Evolutionary conservation across 306 rosid genomes (phyloP).

Genomic region (Cicer arietinum): DNA sequence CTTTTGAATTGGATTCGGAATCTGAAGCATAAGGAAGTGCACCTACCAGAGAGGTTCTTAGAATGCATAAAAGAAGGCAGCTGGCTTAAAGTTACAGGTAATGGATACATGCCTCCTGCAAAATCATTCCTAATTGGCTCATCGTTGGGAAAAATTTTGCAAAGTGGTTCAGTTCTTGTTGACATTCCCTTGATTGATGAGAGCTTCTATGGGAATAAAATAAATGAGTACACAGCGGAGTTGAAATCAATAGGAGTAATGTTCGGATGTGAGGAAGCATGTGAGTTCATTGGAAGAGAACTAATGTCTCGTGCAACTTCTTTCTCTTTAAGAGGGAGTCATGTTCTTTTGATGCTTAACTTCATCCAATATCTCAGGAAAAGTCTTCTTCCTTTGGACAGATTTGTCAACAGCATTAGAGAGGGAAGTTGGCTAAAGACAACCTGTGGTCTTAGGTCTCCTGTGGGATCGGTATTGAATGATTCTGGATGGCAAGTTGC

Average conservation of each 20-base stretch:
- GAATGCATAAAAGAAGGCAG: constrained; percentile 62
- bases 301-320: constrained; percentile 64
- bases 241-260: constrained; percentile 71
- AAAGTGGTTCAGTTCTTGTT: constrained; percentile 60
- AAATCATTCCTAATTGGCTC: constrained; percentile 63
- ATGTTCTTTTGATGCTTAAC: constrained; percentile 58
- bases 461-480: constrained; percentile 63
- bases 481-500: constrained; percentile 63
- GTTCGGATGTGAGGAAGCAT: constrained; percentile 69
- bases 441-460: constrained; percentile 58
- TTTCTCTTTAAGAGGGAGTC: constrained; percentile 45
- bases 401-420: constrained; percentile 55
- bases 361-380: constrained; percentile 60
- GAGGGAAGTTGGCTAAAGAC: constrained; percentile 64
- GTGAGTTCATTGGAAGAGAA: constrained; percentile 62
- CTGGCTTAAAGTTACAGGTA: constrained; percentile 64
- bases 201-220: constrained; percentile 54
- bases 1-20: constrained; percentile 72
- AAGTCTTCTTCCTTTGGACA: constrained; percentile 32
- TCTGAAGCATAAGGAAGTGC: constrained; percentile 12
- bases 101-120: constrained; percentile 65
- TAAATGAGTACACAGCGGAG: constrained; percentile 57
- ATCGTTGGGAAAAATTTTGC: constrained; percentile 56
- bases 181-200: constrained; percentile 75
- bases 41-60: constrained; percentile 54